A percentile compares a stretch with the other conserved stretches of the same genome.
Evolutionary conservation across 768 basidiomycete species (phyloP).

Genomic region (Termitomyces sp.): DNA sequence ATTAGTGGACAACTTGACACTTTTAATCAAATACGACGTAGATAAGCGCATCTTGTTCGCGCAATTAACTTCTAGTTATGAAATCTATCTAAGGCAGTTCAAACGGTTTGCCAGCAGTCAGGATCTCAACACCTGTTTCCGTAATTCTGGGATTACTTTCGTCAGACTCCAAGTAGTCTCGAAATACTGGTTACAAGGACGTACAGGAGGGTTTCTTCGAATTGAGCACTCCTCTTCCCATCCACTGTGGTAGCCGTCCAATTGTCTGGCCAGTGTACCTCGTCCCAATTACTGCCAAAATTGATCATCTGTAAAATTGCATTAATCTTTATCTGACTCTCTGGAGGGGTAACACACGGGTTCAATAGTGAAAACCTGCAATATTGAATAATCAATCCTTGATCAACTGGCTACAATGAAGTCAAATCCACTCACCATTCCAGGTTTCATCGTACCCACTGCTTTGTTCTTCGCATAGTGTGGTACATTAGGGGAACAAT

Average conservation of each 20-base stretch:
- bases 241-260: conserved; percentile 96
- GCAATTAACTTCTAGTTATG: not conserved
- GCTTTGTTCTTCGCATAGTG: conserved; percentile 96
- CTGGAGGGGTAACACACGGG: conserved; percentile 46
- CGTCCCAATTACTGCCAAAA: conserved; percentile 71
- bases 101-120: conserved; percentile 50
- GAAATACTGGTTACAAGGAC: conserved; percentile 27
- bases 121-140: conserved; percentile 83
- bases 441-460: conserved; percentile 88
- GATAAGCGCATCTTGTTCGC: not conserved
- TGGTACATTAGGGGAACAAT: conserved; percentile 81
- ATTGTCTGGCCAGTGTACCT: conserved; percentile 87
- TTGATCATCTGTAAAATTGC: conserved; percentile 78
- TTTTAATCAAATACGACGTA: not conserved
- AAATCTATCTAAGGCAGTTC: not conserved
- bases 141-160: conserved; percentile 61
- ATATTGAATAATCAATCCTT: not conserved
- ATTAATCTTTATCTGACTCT: not conserved
- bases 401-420: not conserved
- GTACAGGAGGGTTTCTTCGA: conserved; percentile 94
- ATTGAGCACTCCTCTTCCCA: conserved; percentile 91
- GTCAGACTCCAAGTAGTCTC: not conserved
- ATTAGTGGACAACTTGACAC: conserved; percentile 11
- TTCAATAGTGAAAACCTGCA: conserved; percentile 71
- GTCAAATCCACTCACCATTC: conserved; percentile 65